Evolutionary conservation across 352 stramenopile genomes (phyloP).

Genomic region (Globisporangium viniferum): DNA sequence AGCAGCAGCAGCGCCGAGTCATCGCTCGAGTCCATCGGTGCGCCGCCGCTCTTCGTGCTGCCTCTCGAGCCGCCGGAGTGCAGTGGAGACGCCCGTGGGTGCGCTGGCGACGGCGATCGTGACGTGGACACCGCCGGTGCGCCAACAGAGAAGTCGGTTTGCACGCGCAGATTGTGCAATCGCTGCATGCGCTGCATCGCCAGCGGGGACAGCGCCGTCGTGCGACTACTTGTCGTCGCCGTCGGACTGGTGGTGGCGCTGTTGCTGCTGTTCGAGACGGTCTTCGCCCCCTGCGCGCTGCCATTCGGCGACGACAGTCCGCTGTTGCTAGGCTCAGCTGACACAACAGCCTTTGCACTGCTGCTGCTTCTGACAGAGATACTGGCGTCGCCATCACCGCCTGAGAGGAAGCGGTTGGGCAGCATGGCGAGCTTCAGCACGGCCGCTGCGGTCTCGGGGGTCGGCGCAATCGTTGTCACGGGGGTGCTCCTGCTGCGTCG

Average conservation of each 20-base stretch:
- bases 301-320: background rate
- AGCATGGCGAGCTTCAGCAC: constrained; percentile 8
- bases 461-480: background rate
- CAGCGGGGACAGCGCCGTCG: constrained; percentile 20
- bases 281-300: background rate
- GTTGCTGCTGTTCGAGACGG: constrained; percentile 5
- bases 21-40: background rate
- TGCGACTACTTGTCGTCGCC: background rate
- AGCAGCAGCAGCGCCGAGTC: constrained; percentile 4
- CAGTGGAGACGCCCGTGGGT: background rate
- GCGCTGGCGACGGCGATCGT: background rate
- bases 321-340: background rate
- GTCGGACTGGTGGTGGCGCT: constrained; percentile 6
- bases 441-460: background rate
- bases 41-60: background rate
- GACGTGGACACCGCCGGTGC: background rate
- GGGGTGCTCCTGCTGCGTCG: constrained; percentile 13
- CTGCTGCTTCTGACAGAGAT: no score
- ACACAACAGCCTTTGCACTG: background rate
- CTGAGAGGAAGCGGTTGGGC: constrained; percentile 6
- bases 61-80: background rate
- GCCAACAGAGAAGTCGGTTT: constrained; percentile 24
- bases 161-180: constrained; percentile 29
- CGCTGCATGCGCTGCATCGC: constrained; percentile 36
- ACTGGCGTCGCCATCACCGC: background rate